Conservation (phyloP, 768 basidiomycete genomes). For the Leccinum subtestaceum region DNA sequence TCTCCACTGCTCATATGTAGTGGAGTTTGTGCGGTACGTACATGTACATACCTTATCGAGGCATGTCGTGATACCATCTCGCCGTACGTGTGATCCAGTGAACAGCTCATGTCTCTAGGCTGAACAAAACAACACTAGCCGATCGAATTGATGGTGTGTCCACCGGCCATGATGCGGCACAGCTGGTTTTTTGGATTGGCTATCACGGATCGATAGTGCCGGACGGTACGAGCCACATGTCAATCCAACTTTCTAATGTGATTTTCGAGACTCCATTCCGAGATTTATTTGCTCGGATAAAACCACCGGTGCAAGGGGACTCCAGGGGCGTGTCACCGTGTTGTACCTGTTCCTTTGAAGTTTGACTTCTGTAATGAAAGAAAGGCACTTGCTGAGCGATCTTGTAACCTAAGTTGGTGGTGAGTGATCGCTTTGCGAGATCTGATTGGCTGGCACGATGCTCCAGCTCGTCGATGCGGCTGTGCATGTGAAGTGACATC, state of each 20-base stretch:
- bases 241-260: neutral
- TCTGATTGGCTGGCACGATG: neutral
- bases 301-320: neutral
- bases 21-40: neutral
- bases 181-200: neutral
- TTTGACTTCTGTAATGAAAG: neutral
- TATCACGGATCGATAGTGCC: neutral
- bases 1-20: neutral
- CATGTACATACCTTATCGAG: neutral
- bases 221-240: neutral
- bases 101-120: neutral
- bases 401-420: neutral
- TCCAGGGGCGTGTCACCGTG: neutral
- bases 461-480: neutral
- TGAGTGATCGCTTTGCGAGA: neutral
- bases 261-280: neutral
- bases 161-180: neutral
- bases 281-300: neutral
- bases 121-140: neutral
- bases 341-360: neutral
- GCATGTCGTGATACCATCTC: neutral
- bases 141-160: neutral
- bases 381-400: neutral
- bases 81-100: neutral
- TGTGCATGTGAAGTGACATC: neutral